Conservation (phyloP, 495 filamentous ascomycete genomes). For the Penicillium verhagenii region DNA sequence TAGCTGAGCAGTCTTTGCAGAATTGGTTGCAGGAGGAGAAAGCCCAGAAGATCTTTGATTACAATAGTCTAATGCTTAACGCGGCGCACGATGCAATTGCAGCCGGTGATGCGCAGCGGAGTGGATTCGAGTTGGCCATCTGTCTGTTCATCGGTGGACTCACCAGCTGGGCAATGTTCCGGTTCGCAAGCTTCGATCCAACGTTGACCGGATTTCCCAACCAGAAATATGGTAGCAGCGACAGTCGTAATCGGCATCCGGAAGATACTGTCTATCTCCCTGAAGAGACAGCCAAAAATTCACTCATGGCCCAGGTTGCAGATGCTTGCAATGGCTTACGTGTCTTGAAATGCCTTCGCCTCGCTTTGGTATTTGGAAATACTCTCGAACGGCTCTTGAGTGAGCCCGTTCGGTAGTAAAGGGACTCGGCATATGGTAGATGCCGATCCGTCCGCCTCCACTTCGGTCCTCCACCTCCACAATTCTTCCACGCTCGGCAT, state of each 20-base stretch:
- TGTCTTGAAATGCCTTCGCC: background rate
- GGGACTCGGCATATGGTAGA: too few relatives aligned
- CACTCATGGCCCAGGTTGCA: background rate
- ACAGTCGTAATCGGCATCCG: background rate
- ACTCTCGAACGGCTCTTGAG: background rate
- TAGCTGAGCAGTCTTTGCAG: slow-evolving; percentile 16
- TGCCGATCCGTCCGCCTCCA: background rate
- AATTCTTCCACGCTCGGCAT: too few relatives aligned
- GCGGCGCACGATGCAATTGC: slow-evolving; percentile 19
- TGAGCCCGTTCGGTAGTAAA: too few relatives aligned
- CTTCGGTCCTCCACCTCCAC: background rate
- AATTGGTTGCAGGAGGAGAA: slow-evolving; percentile 17
- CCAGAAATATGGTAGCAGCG: background rate
- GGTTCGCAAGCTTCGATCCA: background rate
- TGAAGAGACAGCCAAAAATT: background rate
- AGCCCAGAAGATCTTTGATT: slow-evolving; percentile 8
- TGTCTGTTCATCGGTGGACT: slow-evolving; percentile 25
- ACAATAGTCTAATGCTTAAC: slow-evolving; percentile 10
- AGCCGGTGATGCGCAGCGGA: slow-evolving; percentile 13
- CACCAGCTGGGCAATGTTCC: slow-evolving; percentile 14
- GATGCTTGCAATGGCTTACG: background rate
- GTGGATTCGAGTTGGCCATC: slow-evolving; percentile 23
- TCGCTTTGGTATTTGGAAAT: background rate
- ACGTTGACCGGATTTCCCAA: background rate
- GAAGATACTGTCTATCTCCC: too few relatives aligned